Evolutionary conservation across 305 asterid species (phyloP).

Genomic region (Rubia tinctorum): DNA sequence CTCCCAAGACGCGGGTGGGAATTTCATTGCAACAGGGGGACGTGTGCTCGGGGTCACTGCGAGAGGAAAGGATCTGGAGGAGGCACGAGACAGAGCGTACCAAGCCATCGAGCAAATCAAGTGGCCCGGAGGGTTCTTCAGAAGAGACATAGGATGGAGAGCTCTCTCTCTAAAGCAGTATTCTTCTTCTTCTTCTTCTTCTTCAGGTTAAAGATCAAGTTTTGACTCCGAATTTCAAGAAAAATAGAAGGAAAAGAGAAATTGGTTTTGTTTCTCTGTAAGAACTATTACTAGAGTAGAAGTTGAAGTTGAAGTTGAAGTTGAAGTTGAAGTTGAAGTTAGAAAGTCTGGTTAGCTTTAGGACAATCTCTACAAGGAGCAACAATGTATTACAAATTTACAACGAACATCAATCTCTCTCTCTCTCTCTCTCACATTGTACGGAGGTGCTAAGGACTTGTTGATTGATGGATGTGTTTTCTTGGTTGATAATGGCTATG

Average conservation of each 20-base stretch:
- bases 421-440: no score
- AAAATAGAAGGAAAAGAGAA: neutral
- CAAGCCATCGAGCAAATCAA: conserved; percentile 60
- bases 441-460: no score
- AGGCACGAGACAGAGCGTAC: conserved; percentile 80
- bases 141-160: conserved; percentile 92
- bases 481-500: no score
- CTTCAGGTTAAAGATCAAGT: conserved; percentile 8
- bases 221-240: neutral
- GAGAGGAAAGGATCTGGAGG: conserved; percentile 70
- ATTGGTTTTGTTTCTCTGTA: neutral
- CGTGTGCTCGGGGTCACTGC: conserved; percentile 95
- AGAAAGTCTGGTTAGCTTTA: neutral
- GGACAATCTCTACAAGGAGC: neutral
- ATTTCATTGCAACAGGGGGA: conserved; percentile 79
- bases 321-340: neutral
- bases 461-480: no score
- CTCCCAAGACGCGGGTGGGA: conserved; percentile 56
- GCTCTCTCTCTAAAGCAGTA: conserved; percentile 49
- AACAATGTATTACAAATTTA: no score
- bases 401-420: no score
- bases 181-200: no score
- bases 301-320: no score
- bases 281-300: no score
- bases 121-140: conserved; percentile 76